Conservation (phyloP, 345 rosid species). For the Euclidium syriacum region DNA sequence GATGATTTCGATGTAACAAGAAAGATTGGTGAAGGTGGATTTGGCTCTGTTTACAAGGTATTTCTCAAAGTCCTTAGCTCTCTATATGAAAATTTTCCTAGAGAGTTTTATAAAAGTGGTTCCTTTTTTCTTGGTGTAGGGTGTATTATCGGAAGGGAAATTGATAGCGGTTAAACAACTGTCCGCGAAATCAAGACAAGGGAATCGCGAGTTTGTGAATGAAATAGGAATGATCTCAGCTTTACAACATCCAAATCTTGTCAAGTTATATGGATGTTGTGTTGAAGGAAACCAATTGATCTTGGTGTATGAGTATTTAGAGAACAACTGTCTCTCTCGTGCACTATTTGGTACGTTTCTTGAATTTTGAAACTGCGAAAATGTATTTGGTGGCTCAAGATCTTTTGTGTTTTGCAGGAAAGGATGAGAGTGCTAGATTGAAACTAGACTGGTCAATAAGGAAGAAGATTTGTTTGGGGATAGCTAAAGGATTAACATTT, state of each 20-base stretch:
- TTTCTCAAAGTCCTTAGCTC: neutral
- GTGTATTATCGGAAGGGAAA: slow-evolving; percentile 60
- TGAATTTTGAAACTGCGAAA: neutral
- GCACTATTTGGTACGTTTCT: slow-evolving; percentile 52
- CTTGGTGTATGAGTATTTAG: slow-evolving; percentile 70
- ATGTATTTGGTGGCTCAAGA: neutral
- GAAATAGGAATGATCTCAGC: slow-evolving; percentile 82
- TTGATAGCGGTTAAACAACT: slow-evolving; percentile 66
- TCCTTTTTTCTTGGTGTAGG: slow-evolving; percentile 36
- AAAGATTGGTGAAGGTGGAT: slow-evolving; percentile 82
- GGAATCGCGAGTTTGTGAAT: slow-evolving; percentile 66
- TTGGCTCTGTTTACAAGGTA: slow-evolving; percentile 72
- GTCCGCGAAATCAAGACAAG: slow-evolving; percentile 71
- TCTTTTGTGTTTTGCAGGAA: slow-evolving; percentile 39
- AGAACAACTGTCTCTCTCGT: slow-evolving; percentile 62
- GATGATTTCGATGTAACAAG: slow-evolving; percentile 47
- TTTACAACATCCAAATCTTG: slow-evolving; percentile 76
- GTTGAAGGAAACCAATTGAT: slow-evolving; percentile 69
- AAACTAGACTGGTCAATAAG: slow-evolving; percentile 73
- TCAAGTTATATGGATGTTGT: slow-evolving; percentile 67
- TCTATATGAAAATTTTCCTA: neutral
- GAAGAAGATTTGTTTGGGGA: slow-evolving; percentile 59
- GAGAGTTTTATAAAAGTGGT: neutral
- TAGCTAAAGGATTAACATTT: slow-evolving; percentile 71
- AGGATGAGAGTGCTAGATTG: slow-evolving; percentile 36